Percentiles rank a stretch among this genome's conserved stretches.
phyloP scores from a whole-genome alignment of 208 protist species.

The Strigomonas culicis region DNA sequence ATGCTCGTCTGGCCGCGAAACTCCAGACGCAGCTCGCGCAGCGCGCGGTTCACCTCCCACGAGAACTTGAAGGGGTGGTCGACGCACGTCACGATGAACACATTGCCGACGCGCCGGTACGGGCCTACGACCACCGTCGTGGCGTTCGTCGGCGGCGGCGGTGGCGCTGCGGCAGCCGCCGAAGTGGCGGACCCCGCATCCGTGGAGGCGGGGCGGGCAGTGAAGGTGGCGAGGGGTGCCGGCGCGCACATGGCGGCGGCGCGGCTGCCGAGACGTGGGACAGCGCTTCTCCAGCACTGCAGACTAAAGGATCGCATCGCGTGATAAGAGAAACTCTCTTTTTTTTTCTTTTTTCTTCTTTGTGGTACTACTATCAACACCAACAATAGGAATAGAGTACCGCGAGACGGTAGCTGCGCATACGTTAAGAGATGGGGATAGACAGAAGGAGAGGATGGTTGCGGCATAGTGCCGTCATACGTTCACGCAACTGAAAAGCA shows the following conservation, averaged over 20 bases:
- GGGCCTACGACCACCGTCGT: conserved; percentile 40
- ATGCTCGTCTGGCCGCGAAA: conserved; percentile 81
- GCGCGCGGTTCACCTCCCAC: conserved; percentile 82
- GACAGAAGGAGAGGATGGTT: conserved; percentile 3
- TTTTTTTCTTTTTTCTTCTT: too few relatives aligned
- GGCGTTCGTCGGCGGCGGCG: not conserved
- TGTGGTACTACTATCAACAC: too few relatives aligned
- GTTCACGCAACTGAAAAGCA: too few relatives aligned
- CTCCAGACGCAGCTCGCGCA: conserved; percentile 81
- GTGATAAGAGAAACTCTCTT: too few relatives aligned
- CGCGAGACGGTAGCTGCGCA: not conserved
- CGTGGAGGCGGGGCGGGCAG: not conserved
- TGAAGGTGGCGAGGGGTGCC: not conserved
- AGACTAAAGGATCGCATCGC: too few relatives aligned
- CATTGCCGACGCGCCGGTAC: conserved; percentile 75
- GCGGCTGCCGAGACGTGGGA: not conserved
- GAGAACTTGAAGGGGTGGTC: conserved; percentile 84
- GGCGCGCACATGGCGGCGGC: not conserved
- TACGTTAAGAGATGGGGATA: not conserved
- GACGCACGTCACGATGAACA: conserved; percentile 79
- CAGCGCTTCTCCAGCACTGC: not conserved
- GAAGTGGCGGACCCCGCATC: not conserved
- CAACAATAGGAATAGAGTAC: too few relatives aligned
- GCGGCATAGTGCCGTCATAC: too few relatives aligned
- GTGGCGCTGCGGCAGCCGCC: not conserved